These are phyloP conservation scores for Podosphaera fusca DNA, from an alignment of 2,329 filamentous ascomycete species.

Conservation along the genomic window DNA sequence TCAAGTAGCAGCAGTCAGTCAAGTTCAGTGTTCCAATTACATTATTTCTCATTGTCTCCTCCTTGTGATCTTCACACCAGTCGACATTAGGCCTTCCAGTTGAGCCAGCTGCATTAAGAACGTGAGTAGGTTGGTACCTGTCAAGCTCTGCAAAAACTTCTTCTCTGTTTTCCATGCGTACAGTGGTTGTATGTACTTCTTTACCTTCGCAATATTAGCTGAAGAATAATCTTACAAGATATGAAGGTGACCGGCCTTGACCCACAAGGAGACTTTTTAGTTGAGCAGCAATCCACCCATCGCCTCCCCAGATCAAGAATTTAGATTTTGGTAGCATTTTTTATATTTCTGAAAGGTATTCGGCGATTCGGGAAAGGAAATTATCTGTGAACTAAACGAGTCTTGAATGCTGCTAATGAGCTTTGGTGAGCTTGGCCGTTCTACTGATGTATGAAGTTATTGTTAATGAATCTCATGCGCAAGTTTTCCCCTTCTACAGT, in stretches of 20 bases:
- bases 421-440: too few relatives aligned
- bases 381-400: neutral
- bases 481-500: too few relatives aligned
- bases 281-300: slow-evolving; percentile 39
- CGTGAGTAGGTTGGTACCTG: slow-evolving; percentile 37
- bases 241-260: slow-evolving; percentile 19
- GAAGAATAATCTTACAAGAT: neutral
- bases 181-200: slow-evolving; percentile 33
- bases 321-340: slow-evolving; percentile 15
- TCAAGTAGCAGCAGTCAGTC: slow-evolving; percentile 34
- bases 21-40: slow-evolving; percentile 41
- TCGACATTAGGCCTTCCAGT: slow-evolving; percentile 47
- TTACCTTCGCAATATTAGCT: slow-evolving; percentile 20
- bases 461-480: too few relatives aligned
- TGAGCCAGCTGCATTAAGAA: slow-evolving; percentile 41
- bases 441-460: too few relatives aligned
- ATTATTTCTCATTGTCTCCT: slow-evolving; percentile 43
- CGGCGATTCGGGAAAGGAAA: neutral
- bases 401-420: too few relatives aligned
- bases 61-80: slow-evolving; percentile 48
- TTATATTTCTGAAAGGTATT: neutral
- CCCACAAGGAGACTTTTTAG: slow-evolving; percentile 32
- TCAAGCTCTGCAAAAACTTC: slow-evolving; percentile 32
- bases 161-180: slow-evolving; percentile 41
- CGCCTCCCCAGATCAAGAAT: slow-evolving; percentile 41